phyloP scores from a whole-genome alignment of 345 rosid genomes.

The Euphorbia pulcherrima region DNA sequence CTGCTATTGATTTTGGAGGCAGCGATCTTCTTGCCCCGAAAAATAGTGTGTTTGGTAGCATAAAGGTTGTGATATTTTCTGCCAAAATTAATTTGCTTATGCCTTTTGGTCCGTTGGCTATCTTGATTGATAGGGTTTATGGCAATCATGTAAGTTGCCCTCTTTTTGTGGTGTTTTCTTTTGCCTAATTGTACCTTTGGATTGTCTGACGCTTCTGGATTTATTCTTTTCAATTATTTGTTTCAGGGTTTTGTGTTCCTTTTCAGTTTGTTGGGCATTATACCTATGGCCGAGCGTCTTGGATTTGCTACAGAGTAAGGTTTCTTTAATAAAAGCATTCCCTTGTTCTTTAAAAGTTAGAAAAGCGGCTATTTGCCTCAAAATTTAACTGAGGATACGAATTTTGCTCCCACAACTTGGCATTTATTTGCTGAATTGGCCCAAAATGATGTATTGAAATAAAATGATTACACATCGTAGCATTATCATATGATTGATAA shows the following conservation, averaged over 20 bases:
- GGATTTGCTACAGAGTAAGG: constrained; percentile 51
- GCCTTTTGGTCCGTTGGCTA: constrained; percentile 34
- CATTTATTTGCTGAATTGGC: neutral
- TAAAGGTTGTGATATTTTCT: constrained; percentile 29
- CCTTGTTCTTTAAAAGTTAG: neutral
- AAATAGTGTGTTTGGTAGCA: constrained; percentile 15
- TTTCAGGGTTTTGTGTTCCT: constrained; percentile 46
- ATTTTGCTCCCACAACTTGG: too few relatives aligned
- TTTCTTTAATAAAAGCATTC: neutral
- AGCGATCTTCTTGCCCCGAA: neutral
- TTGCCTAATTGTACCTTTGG: neutral
- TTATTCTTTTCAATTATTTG: neutral
- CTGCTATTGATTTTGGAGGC: neutral
- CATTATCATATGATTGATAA: neutral
- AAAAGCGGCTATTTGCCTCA: too few relatives aligned
- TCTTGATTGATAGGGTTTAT: constrained; percentile 17
- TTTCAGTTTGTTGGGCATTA: constrained; percentile 44
- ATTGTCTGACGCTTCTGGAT: neutral
- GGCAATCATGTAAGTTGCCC: constrained; percentile 26
- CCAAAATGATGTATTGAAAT: neutral
- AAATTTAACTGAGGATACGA: too few relatives aligned
- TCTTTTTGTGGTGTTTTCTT: neutral
- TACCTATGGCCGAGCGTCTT: constrained; percentile 51
- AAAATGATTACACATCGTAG: neutral
- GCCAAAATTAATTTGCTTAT: constrained; percentile 28